These are phyloP conservation scores for Cryptosporidium tyzzeri DNA, from an alignment of 169 alveolate genomes.

Conservation along the genomic window DNA sequence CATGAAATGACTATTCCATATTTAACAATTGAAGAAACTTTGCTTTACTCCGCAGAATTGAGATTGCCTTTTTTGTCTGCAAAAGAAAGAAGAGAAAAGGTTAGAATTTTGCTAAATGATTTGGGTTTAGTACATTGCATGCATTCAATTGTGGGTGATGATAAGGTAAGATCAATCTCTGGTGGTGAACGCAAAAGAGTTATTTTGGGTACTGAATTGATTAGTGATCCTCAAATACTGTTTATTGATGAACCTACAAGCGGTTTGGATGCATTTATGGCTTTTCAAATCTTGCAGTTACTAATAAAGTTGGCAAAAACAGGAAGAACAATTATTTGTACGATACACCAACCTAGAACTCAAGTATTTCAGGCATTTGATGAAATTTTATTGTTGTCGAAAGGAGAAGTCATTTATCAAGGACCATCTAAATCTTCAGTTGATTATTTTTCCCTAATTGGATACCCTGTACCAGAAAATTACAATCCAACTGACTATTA, in stretches of 20 bases:
- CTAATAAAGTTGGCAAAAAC: conserved; percentile 81
- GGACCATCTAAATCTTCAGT: conserved; percentile 76
- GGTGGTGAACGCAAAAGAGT: conserved; percentile 94
- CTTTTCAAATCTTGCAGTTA: conserved; percentile 82
- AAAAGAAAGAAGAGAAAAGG: conserved; percentile 70
- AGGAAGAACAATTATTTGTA: conserved; percentile 85
- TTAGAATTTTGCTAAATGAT: conserved; percentile 75
- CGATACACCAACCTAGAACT: conserved; percentile 87
- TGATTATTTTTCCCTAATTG: conserved; percentile 48
- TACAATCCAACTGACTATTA: conserved; percentile 79
- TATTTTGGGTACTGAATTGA: conserved; percentile 90
- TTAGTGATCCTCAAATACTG: conserved; percentile 89
- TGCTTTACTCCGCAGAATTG: conserved; percentile 85
- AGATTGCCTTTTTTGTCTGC: conserved; percentile 68
- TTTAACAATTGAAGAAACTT: conserved; percentile 87
- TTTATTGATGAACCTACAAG: conserved; percentile 92
- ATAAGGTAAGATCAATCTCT: conserved; percentile 85
- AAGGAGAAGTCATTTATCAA: conserved; percentile 83
- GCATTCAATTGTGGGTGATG: conserved; percentile 85
- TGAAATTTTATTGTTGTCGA: conserved; percentile 80
- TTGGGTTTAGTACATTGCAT: conserved; percentile 76
- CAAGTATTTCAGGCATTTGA: conserved; percentile 83
- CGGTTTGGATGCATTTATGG: conserved; percentile 90
- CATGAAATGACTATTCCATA: conserved; percentile 83
- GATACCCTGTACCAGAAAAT: conserved; percentile 78